A percentile compares a stretch with the other conserved stretches of the same genome.
phyloP scores from a whole-genome alignment of 106 monocot genomes.

The Triglochin maritima region DNA sequence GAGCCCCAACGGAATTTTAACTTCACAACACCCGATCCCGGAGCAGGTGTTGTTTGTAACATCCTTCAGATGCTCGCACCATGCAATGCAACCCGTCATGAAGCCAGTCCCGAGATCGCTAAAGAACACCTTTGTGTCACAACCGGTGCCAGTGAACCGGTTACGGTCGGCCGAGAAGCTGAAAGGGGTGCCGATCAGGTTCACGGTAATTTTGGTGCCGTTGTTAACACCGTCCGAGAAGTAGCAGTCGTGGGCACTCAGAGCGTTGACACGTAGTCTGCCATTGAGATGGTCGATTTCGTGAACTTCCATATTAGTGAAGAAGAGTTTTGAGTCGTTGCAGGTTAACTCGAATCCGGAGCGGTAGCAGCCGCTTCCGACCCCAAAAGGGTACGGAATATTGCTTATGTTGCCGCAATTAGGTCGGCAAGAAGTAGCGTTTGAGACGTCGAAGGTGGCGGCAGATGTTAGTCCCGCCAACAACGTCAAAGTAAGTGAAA shows the following conservation, averaged over 20 bases:
- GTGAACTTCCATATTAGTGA: background rate
- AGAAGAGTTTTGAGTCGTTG: background rate
- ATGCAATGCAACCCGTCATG: slow-evolving; percentile 30
- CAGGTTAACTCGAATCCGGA: slow-evolving; percentile 1
- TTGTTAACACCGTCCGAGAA: background rate
- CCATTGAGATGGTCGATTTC: background rate
- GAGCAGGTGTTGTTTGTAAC: slow-evolving; percentile 30
- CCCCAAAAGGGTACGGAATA: slow-evolving; percentile 12
- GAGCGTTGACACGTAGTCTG: background rate
- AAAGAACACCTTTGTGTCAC: background rate
- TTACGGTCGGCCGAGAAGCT: slow-evolving; percentile 1
- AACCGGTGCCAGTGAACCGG: slow-evolving; percentile 8
- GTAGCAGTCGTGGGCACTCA: slow-evolving; percentile 6
- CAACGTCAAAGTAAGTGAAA: no score
- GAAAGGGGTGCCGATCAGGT: background rate
- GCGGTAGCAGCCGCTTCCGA: slow-evolving; percentile 3
- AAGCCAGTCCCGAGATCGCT: background rate
- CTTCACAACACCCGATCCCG: slow-evolving; percentile 41
- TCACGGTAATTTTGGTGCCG: background rate
- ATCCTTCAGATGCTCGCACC: slow-evolving; percentile 7
- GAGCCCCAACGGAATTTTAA: slow-evolving; percentile 22
- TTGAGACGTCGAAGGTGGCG: no score
- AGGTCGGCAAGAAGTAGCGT: background rate
- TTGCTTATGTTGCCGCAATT: slow-evolving; percentile 4
- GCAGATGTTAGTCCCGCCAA: no score